Evolutionary conservation across 768 basidiomycete genomes (phyloP).

Genomic region (Lactarius akahatsu): DNA sequence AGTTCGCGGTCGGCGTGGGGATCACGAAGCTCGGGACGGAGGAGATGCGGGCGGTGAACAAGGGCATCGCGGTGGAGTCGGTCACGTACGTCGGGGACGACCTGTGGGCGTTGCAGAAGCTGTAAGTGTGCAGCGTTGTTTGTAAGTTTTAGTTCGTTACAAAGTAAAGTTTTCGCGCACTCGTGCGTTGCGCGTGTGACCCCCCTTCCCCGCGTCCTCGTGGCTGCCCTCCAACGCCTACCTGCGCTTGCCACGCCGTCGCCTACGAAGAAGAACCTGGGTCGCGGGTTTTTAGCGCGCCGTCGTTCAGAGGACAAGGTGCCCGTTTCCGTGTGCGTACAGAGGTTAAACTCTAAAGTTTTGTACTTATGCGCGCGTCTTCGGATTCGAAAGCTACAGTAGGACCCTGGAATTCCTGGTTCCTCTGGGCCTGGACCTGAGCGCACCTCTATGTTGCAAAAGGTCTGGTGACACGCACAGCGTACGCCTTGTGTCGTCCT

Average conservation of each 20-base stretch:
- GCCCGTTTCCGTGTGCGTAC: not conserved
- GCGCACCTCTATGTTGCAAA: not conserved
- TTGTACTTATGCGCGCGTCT: not conserved
- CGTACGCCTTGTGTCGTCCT: not conserved
- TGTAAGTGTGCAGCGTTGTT: slow-evolving; percentile 39
- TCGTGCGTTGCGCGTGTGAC: not conserved
- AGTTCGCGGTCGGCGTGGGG: slow-evolving; percentile 85
- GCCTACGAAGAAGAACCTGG: not conserved
- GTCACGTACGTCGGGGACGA: slow-evolving; percentile 87
- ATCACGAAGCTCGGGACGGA: slow-evolving; percentile 79
- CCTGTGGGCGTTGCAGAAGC: slow-evolving; percentile 66
- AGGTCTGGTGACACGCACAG: slow-evolving; percentile 1
- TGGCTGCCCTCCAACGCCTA: not conserved
- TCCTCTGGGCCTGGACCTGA: not conserved
- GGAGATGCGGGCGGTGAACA: slow-evolving; percentile 87
- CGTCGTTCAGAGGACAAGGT: not conserved
- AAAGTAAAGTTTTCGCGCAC: not conserved
- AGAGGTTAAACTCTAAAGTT: slow-evolving; percentile 24
- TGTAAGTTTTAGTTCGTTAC: not conserved
- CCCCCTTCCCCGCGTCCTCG: not conserved
- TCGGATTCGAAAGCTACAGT: not conserved
- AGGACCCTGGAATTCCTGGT: not conserved
- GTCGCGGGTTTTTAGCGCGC: slow-evolving; percentile 4
- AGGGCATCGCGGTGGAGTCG: slow-evolving; percentile 87
- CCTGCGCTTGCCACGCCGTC: not conserved